Base-by-base conservation (phyloP, 352 stramenopile genomes). In the Thalassiosira delicatula region DNA sequence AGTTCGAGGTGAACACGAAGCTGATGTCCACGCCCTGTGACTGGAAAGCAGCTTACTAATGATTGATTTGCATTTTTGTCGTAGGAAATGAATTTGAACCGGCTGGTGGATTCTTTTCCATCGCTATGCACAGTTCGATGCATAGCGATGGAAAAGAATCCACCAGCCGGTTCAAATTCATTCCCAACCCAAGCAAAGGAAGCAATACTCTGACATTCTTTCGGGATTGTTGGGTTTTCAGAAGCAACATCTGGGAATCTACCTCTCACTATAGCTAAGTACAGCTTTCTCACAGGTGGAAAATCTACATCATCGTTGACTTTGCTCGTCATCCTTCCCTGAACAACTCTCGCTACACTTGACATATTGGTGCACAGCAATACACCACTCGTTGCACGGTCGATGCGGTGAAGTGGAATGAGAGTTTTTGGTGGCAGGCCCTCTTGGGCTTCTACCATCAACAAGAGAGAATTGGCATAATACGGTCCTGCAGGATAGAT, bases 381-480 rank as follows among this genome's bases (percentile, higher is more conserved):
- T 11, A 94, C 60, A 60, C 90, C 90, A 69, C 81, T 91, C n/a
- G 90, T 94, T 23, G 76, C 82, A 33, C 90, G 82, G 82, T 94
- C 90, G 51, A 91, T 89, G 27, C 90, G 65, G 67, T 94, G 90
- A 35, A 88, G 88, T 56, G 90, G 88, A 51, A 86, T 84, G 17
- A 94, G 69, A 32, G 85, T 84, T 74, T 79, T 87, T 19, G 77
- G 78, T 33, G 67, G 54, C 23, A 93, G 51, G 14, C 78, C 65
- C 59, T 92, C 84, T 82, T 93, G 86, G 12, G 77, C 88, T 81
- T 94, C 85, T 5, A 93, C 75, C 79, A 93, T 87, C 12, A 91
- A 73, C 21, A 91, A 92, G 11, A 99, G 89, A 29, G 96, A 96
- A 85, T 99, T 99, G 79, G 97, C 93, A 40, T 97, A 94, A 83